Evolutionary conservation across 108 stramenopile species (phyloP).

Genomic region (Nitzschia sp.): DNA sequence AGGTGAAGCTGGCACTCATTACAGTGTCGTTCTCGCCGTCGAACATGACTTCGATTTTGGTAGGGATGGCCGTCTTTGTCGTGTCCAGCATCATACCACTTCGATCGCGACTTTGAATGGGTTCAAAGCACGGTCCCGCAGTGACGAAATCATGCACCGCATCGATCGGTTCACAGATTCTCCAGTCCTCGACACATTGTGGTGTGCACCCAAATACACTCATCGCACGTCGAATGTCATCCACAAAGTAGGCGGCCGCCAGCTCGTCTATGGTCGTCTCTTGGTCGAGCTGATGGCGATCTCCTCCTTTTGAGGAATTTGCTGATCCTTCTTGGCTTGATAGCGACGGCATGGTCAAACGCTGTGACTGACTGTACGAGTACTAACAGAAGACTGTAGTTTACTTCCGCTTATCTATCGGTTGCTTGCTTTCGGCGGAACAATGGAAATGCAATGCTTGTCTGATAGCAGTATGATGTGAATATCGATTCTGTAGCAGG

Average conservation of each 20-base stretch:
- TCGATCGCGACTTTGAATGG: too few species aligned
- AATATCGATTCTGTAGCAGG: too few species aligned
- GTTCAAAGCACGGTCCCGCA: background rate
- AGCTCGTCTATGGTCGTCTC: background rate
- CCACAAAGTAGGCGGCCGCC: background rate
- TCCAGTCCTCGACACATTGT: background rate
- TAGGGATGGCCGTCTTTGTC: background rate
- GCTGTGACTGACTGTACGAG: too few species aligned
- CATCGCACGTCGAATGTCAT: background rate
- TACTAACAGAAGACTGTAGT: too few species aligned
- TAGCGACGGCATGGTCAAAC: too few species aligned
- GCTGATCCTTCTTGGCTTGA: too few species aligned
- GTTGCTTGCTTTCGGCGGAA: too few species aligned
- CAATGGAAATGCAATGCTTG: too few species aligned
- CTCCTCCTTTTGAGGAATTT: too few species aligned
- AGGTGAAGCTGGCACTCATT: background rate
- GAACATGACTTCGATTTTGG: background rate
- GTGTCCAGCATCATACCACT: background rate
- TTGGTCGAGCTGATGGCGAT: background rate
- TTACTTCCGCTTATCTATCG: too few species aligned
- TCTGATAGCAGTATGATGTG: too few species aligned
- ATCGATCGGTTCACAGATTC: background rate
- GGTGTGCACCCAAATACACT: background rate
- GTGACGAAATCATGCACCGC: conserved; percentile 2
- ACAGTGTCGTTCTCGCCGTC: background rate